Evolutionary conservation across 768 basidiomycete species (phyloP).

Genomic region (Mrakia frigida): DNA sequence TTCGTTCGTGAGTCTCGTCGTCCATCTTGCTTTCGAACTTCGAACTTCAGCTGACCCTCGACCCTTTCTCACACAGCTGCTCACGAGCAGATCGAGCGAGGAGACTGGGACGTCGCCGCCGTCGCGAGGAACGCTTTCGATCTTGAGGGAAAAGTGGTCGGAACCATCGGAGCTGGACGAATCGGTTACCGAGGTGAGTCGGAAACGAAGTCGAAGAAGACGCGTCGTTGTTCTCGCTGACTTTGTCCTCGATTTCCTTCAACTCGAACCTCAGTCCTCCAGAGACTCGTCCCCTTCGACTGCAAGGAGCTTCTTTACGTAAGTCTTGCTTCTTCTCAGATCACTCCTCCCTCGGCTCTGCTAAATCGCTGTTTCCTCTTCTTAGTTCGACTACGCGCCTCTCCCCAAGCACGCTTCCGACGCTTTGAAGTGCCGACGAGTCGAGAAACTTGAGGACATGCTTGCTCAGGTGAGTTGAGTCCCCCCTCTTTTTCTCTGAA

Average conservation of each 20-base stretch:
- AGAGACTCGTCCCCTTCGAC: slow-evolving; percentile 60
- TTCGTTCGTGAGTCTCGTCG: slow-evolving; percentile 51
- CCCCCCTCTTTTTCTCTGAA: slow-evolving; percentile 44
- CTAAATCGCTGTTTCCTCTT: not conserved
- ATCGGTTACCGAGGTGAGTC: slow-evolving; percentile 69
- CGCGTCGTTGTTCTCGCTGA: slow-evolving; percentile 48
- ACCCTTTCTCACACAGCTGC: not conserved
- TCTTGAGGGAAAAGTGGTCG: slow-evolving; percentile 83
- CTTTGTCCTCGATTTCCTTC: not conserved
- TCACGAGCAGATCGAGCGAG: slow-evolving; percentile 64
- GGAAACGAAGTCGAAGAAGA: slow-evolving; percentile 44
- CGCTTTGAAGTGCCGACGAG: slow-evolving; percentile 64
- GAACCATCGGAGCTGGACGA: slow-evolving; percentile 71
- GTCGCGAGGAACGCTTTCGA: slow-evolving; percentile 79
- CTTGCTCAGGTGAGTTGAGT: slow-evolving; percentile 33
- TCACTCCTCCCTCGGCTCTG: slow-evolving; percentile 48
- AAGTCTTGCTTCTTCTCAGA: slow-evolving; percentile 52
- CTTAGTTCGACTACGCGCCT: slow-evolving; percentile 39
- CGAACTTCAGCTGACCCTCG: not conserved
- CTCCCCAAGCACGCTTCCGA: slow-evolving; percentile 46
- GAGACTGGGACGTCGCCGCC: slow-evolving; percentile 81
- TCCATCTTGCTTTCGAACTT: slow-evolving; percentile 12
- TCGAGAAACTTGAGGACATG: slow-evolving; percentile 72
- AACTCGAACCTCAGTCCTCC: not conserved
- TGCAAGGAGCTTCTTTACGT: slow-evolving; percentile 78